phyloP scores from a whole-genome alignment of 75 land plant species.

The Pinus tabuliformis region DNA sequence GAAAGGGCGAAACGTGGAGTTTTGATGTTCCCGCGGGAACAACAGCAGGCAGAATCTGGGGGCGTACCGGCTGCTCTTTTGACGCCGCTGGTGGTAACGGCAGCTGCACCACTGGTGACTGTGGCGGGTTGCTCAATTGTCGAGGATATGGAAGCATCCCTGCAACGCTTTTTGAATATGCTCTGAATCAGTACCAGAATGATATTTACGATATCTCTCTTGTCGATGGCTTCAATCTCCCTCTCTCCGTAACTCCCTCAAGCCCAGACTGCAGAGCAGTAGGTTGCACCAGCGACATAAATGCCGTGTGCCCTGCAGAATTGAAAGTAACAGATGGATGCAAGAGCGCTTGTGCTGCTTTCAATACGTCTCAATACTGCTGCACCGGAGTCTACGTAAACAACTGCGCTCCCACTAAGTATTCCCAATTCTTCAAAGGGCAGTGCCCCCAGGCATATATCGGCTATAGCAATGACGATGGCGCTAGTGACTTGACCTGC shows the following conservation, averaged over 20 bases:
- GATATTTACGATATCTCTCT: neutral
- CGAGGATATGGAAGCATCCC: slow-evolving; percentile 54
- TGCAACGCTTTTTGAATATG: slow-evolving; percentile 44
- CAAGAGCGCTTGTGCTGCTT: neutral
- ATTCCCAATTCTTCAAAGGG: neutral
- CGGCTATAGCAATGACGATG: neutral
- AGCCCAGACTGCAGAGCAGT: neutral
- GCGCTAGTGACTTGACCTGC: neutral
- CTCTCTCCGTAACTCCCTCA: neutral
- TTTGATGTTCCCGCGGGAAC: slow-evolving; percentile 11
- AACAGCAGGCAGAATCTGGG: slow-evolving; percentile 60
- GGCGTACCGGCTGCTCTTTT: slow-evolving; percentile 50
- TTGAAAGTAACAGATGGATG: neutral
- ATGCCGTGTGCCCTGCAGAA: neutral
- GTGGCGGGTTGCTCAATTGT: slow-evolving; percentile 50
- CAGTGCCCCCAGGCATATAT: neutral
- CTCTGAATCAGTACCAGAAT: neutral
- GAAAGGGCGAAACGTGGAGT: neutral
- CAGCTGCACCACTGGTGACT: slow-evolving; percentile 63
- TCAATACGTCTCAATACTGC: neutral
- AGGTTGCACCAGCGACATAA: neutral
- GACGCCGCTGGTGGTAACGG: slow-evolving; percentile 17
- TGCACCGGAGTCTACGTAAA: neutral
- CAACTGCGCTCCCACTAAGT: neutral
- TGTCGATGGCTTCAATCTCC: neutral